phyloP scores from a whole-genome alignment of 2,329 filamentous ascomycete genomes.

The Fusarium longipes region DNA sequence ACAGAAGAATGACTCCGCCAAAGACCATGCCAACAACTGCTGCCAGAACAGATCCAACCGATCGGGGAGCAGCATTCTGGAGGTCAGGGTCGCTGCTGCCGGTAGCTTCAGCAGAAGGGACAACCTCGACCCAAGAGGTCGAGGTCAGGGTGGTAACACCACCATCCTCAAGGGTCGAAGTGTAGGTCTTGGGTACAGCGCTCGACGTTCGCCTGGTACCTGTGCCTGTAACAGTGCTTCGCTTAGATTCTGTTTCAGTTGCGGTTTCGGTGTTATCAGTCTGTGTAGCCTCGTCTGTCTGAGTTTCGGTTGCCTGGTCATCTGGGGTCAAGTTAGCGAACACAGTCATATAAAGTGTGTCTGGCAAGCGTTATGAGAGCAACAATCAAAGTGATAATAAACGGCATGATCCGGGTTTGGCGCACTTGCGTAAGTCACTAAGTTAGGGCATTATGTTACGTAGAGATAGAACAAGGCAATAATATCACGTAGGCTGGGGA shows the following conservation, averaged over 20 bases:
- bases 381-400: conserved; percentile 11
- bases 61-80: conserved; percentile 52
- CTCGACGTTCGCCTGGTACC: conserved; percentile 52
- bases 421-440: conserved; percentile 42
- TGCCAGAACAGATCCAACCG: conserved; percentile 40
- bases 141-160: conserved; percentile 59
- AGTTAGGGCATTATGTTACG: conserved; percentile 5
- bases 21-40: conserved; percentile 47
- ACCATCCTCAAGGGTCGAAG: conserved; percentile 60
- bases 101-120: conserved; percentile 50
- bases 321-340: conserved; percentile 26
- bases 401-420: conserved; percentile 3
- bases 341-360: not conserved
- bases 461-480: conserved; percentile 22
- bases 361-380: conserved; percentile 9
- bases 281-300: conserved; percentile 34
- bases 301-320: conserved; percentile 23
- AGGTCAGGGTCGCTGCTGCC: conserved; percentile 49
- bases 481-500: conserved; percentile 36
- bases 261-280: conserved; percentile 35
- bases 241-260: conserved; percentile 38
- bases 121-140: conserved; percentile 62
- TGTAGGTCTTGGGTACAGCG: conserved; percentile 55
- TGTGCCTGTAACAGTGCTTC: conserved; percentile 50
- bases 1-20: conserved; percentile 48